Conservation (phyloP, 192 early-diverging fungal genomes). For the Umbelopsis vinacea region DNA sequence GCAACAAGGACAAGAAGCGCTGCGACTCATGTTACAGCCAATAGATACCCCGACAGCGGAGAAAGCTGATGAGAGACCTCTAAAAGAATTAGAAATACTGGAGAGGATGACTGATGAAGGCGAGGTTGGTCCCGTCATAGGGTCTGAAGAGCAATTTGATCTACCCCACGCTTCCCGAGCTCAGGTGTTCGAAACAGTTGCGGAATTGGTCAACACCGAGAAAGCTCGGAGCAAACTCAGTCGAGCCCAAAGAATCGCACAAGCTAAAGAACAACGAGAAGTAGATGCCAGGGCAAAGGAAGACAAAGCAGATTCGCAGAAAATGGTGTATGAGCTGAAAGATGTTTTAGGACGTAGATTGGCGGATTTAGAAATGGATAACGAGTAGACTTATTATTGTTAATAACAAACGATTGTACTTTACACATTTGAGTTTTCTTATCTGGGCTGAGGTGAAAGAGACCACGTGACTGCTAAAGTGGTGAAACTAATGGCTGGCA, state of each 20-base stretch:
- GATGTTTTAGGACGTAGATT: constrained; percentile 52
- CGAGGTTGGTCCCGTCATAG: constrained; percentile 2
- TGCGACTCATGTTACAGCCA: constrained; percentile 45
- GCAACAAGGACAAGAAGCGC: constrained; percentile 51
- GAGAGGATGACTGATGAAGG: neutral
- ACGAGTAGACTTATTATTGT: neutral
- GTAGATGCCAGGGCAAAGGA: constrained; percentile 42
- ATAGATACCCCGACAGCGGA: neutral
- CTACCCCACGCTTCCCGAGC: constrained; percentile 44
- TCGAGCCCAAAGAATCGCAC: constrained; percentile 53
- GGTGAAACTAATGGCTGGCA: no score
- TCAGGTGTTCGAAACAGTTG: constrained; percentile 54
- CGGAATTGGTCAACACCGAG: constrained; percentile 28
- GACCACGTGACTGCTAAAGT: no score
- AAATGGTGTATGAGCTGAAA: constrained; percentile 63
- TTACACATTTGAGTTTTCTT: no score
- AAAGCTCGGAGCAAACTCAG: constrained; percentile 37
- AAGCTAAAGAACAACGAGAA: constrained; percentile 47
- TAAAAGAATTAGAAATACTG: constrained; percentile 21
- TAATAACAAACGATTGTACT: neutral
- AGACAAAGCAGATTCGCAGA: constrained; percentile 44
- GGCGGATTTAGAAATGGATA: constrained; percentile 26
- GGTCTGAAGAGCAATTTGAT: constrained; percentile 33
- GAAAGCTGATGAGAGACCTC: constrained; percentile 26
- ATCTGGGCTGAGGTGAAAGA: no score